phyloP scores from a whole-genome alignment of 805 yeast species.

The Myxozyma lipomycoides region DNA sequence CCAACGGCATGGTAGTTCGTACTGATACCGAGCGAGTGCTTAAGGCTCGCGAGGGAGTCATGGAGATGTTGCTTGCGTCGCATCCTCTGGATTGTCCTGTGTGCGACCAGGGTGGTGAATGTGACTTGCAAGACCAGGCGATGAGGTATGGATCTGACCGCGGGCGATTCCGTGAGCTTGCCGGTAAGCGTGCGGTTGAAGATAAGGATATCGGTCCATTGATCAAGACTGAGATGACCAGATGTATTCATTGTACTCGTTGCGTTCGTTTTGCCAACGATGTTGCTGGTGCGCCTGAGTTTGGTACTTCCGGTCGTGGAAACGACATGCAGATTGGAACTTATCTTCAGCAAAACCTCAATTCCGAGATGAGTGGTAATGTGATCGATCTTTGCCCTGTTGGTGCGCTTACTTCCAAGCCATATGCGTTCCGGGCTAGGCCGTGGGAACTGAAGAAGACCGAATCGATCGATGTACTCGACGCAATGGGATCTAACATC shows the following conservation, averaged over 20 bases:
- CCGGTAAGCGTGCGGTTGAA: conserved; percentile 85
- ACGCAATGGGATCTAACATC: conserved; percentile 76
- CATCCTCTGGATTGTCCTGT: conserved; percentile 92
- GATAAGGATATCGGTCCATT: conserved; percentile 88
- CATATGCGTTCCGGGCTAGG: conserved; percentile 87
- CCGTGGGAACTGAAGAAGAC: conserved; percentile 93
- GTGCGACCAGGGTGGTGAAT: conserved; percentile 93
- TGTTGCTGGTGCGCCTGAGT: conserved; percentile 88
- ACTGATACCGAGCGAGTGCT: conserved; percentile 74
- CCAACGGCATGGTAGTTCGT: conserved; percentile 80
- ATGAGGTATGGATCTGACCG: conserved; percentile 77
- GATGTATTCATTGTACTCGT: conserved; percentile 89
- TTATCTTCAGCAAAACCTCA: conserved; percentile 76
- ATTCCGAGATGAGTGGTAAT: conserved; percentile 82
- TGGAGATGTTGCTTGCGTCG: conserved; percentile 81
- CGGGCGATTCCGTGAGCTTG: conserved; percentile 75
- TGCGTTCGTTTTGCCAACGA: conserved; percentile 87
- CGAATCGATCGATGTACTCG: conserved; percentile 79
- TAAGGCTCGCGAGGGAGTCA: conserved; percentile 84
- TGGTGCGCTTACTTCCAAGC: conserved; percentile 86
- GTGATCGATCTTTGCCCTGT: conserved; percentile 86
- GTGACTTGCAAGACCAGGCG: conserved; percentile 86
- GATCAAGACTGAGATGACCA: conserved; percentile 85
- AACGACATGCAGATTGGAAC: conserved; percentile 91
- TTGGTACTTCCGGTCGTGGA: conserved; percentile 86